These are phyloP conservation scores for Casaregolazyma lundiana DNA, from an alignment of 1,139 yeast species.

Conservation along the genomic window DNA sequence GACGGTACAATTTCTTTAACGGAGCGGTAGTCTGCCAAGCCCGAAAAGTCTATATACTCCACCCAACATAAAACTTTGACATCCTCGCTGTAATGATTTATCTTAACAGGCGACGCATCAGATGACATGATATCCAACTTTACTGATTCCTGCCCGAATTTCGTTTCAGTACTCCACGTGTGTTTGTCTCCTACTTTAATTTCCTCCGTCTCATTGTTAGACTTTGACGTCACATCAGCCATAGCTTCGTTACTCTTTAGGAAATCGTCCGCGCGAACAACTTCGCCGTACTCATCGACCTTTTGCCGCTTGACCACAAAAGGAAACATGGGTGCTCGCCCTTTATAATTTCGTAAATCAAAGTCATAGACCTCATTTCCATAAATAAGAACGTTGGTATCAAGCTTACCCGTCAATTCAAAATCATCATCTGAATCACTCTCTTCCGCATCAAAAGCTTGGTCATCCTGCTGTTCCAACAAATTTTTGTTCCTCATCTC, in stretches of 20 bases:
- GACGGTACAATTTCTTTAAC: conserved; percentile 72
- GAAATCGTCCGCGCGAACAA: conserved; percentile 62
- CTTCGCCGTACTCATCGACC: conserved; percentile 81
- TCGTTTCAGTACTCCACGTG: conserved; percentile 33
- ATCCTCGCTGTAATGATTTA: conserved; percentile 37
- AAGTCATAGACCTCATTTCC: conserved; percentile 51
- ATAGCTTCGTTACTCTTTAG: conserved; percentile 28
- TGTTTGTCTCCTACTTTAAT: conserved; percentile 37
- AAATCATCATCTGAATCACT: conserved; percentile 34
- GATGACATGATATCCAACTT: conserved; percentile 51
- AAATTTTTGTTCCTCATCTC: conserved; percentile 54
- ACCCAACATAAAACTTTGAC: conserved; percentile 63
- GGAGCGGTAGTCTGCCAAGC: conserved; percentile 81
- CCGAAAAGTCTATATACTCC: conserved; percentile 76
- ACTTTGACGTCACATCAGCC: conserved; percentile 14
- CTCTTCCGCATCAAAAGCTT: conserved; percentile 30
- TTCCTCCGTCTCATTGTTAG: conserved; percentile 8
- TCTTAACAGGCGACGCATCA: conserved; percentile 46
- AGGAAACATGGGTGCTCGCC: conserved; percentile 72
- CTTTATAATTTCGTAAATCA: conserved; percentile 54
- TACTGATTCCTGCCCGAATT: conserved; percentile 39
- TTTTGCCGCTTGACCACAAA: conserved; percentile 52
- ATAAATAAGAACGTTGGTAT: conserved; percentile 30
- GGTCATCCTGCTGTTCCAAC: conserved; percentile 43
- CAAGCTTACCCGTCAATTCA: conserved; percentile 26